A percentile compares a stretch with the other conserved stretches of the same genome.
Conservation (phyloP, 2,329 filamentous ascomycete genomes). For the Botrytis sinoallii region DNA sequence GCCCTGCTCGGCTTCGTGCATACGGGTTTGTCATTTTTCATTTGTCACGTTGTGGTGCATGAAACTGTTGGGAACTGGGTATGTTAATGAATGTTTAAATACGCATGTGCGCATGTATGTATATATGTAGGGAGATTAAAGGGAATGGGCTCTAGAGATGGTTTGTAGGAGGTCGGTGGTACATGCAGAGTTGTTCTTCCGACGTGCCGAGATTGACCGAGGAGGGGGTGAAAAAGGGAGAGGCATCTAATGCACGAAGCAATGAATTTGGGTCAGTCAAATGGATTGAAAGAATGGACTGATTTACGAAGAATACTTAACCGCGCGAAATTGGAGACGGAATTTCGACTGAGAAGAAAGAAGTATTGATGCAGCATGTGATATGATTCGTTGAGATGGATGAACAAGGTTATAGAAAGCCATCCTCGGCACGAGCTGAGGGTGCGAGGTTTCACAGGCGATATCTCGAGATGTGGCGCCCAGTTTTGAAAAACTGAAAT, state of each 20-base stretch:
- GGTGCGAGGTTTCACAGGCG: background rate
- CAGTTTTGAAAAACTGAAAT: background rate
- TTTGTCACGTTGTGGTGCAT: background rate
- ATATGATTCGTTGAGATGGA: background rate
- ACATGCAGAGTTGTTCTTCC: background rate
- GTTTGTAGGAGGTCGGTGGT: background rate
- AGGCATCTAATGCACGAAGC: background rate
- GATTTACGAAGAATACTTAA: background rate
- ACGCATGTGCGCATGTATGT: background rate
- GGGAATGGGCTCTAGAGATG: background rate
- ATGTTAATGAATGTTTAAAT: background rate
- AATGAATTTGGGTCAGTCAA: background rate
- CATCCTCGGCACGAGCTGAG: background rate
- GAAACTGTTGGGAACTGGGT: background rate
- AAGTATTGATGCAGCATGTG: background rate
- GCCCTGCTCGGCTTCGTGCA: slow-evolving; percentile 1
- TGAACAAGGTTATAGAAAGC: background rate
- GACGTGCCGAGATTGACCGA: background rate
- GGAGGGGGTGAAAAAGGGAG: background rate
- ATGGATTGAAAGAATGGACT: background rate
- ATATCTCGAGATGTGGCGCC: background rate
- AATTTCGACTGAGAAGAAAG: background rate
- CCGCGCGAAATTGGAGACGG: background rate
- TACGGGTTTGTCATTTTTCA: background rate
- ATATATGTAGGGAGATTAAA: background rate